Evolutionary conservation across 805 yeast genomes (phyloP).

Genomic region (Yarrowia divulgata): DNA sequence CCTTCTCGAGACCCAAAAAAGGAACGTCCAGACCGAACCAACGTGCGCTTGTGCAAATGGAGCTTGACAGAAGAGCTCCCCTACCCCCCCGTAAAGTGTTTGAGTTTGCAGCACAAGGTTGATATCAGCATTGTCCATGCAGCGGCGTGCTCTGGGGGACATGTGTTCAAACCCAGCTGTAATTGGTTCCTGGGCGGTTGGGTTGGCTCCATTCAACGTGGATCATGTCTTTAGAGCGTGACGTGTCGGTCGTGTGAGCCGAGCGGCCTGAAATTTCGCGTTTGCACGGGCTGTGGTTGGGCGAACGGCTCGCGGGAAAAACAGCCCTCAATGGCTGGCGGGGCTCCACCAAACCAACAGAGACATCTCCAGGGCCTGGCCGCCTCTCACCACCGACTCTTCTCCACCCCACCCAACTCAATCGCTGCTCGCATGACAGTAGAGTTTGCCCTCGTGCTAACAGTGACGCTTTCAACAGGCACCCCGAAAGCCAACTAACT

Average conservation of each 20-base stretch:
- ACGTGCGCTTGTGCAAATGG: conserved; percentile 21
- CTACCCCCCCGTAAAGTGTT: background rate
- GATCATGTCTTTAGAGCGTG: conserved; percentile 36
- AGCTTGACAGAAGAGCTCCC: background rate
- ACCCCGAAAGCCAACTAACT: conserved; percentile 19
- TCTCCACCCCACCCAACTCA: conserved; percentile 35
- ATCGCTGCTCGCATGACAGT: conserved; percentile 38
- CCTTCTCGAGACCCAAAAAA: background rate
- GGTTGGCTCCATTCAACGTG: conserved; percentile 20
- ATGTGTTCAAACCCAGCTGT: conserved; percentile 31
- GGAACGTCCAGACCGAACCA: background rate
- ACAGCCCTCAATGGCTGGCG: background rate
- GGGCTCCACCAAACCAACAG: too few species aligned
- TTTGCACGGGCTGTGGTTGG: background rate
- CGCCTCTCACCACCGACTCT: background rate
- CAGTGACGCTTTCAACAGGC: conserved; percentile 22
- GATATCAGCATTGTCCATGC: conserved; percentile 38
- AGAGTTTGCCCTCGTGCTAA: conserved; percentile 39
- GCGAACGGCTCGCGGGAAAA: background rate
- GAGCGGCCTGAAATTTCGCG: conserved; percentile 13
- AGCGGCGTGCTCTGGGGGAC: conserved; percentile 22
- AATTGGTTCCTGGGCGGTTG: conserved; percentile 37
- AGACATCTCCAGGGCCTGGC: background rate
- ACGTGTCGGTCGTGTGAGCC: conserved; percentile 39
- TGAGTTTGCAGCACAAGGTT: conserved; percentile 14